Base-by-base conservation (phyloP, 139 green algal species). In the Ettlia oleoabundans region DNA sequence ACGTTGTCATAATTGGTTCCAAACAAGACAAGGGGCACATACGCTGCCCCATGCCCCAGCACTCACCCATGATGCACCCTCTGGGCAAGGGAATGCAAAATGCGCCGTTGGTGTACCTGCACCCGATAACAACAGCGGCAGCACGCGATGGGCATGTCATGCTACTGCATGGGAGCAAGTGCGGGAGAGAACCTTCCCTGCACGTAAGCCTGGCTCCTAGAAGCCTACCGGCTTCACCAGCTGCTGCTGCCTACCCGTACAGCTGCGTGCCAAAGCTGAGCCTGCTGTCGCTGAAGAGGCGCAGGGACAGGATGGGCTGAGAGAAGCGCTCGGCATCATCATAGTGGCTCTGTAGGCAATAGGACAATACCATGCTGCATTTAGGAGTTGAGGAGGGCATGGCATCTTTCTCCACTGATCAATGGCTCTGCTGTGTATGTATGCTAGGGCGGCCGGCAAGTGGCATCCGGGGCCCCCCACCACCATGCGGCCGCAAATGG, bases 21-120 rank as follows among this genome's bases (percentile, higher is more conserved):
- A n/a, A n/a, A n/a, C n/a, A n/a, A n/a, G n/a, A n/a, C n/a, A n/a
- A n/a, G n/a, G n/a, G n/a, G n/a, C n/a, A n/a, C n/a, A n/a, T n/a
- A n/a, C n/a, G n/a, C n/a, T n/a, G n/a, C n/a, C n/a, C n/a, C n/a
- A n/a, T n/a, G n/a, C n/a, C n/a, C n/a, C n/a, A n/a, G n/a, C n/a
- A n/a, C n/a, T n/a, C n/a, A n/a, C n/a, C 88, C 22, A 42, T 72
- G 19, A 95, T 81, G 76, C 90, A 94, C 24, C 92, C 92, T 5
- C 91, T 84, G 33, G 90, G 92, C 88, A 95, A 92, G 32, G 91
- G 90, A n/a, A 95, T 80, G 53, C 82, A 92, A 83, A 95, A 95
- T 3, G 85, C 82, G 38, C 92, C 92, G 63, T 95, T 95, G 32
- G 85, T 93, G 83, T 89, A 92, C 41, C 87, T 87, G 80, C 32